Evolutionary conservation across 1,284 basidiomycete genomes (phyloP).

Genomic region (Ganoderma multipileum): DNA sequence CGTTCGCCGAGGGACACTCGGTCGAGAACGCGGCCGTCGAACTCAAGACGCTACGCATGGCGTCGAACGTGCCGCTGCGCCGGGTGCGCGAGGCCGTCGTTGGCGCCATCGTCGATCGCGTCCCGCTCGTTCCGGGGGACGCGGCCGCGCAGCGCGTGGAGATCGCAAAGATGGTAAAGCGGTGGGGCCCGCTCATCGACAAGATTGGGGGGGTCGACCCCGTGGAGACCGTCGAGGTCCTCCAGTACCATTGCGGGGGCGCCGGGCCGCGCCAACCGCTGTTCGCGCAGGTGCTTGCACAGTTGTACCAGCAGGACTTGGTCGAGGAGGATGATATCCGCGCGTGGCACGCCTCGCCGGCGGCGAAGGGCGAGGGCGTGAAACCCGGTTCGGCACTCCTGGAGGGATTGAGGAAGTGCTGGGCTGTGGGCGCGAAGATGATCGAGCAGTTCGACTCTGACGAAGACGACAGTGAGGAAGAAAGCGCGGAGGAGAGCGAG

Average conservation of each 20-base stretch:
- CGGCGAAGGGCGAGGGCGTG: conserved; percentile 55
- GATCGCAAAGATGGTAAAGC: conserved; percentile 61
- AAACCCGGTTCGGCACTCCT: conserved; percentile 44
- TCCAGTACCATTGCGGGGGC: conserved; percentile 75
- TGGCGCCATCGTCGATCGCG: conserved; percentile 71
- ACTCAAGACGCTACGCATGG: conserved; percentile 94
- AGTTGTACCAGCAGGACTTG: conserved; percentile 78
- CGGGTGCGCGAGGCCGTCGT: conserved; percentile 84
- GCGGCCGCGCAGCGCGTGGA: conserved; percentile 62
- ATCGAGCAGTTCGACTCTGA: conserved; percentile 82
- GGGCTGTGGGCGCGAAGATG: conserved; percentile 75
- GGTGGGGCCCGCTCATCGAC: conserved; percentile 79
- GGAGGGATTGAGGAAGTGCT: conserved; percentile 71
- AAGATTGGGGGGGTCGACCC: conserved; percentile 76
- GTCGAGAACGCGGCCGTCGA: conserved; percentile 93
- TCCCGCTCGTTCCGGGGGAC: conserved; percentile 62
- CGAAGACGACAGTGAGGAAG: conserved; percentile 45
- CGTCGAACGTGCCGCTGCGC: conserved; percentile 84
- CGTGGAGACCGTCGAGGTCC: conserved; percentile 71
- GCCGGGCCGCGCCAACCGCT: conserved; percentile 62
- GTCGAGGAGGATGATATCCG: conserved; percentile 84
- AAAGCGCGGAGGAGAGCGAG: conserved; percentile 36
- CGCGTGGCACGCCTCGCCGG: conserved; percentile 65
- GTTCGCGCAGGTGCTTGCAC: conserved; percentile 79
- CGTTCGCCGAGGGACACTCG: conserved; percentile 89